These are phyloP conservation scores for Cyathus striatus DNA, from an alignment of 768 basidiomycete species.

Conservation along the genomic window DNA sequence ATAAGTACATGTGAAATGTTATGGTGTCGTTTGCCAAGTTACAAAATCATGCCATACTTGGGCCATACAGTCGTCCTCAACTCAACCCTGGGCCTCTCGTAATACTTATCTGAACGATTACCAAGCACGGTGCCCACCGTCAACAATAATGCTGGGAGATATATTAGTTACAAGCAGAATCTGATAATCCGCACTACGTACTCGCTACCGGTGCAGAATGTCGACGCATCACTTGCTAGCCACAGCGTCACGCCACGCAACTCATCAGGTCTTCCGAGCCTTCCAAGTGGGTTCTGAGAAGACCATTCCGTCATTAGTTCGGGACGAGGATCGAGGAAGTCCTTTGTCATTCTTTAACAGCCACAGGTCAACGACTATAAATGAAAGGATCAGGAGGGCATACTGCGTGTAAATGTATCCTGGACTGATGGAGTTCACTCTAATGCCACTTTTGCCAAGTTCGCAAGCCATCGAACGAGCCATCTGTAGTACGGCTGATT, in stretches of 20 bases:
- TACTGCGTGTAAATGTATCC: conserved; percentile 60
- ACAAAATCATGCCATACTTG: no score
- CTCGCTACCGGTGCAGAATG: conserved; percentile 73
- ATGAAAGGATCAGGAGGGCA: no score
- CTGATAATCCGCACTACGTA: conserved; percentile 14
- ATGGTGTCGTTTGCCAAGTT: no score
- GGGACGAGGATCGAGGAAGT: conserved; percentile 47
- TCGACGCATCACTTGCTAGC: conserved; percentile 64
- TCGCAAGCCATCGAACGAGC: conserved; percentile 74
- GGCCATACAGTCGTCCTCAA: no score
- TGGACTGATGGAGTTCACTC: conserved; percentile 69
- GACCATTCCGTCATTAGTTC: conserved; percentile 54
- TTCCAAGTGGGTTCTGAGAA: conserved; percentile 56
- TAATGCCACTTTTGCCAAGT: conserved; percentile 55
- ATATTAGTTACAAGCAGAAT: not conserved
- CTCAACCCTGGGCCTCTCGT: no score
- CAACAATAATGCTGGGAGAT: conserved; percentile 1
- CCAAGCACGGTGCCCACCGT: conserved; percentile 1
- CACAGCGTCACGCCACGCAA: conserved; percentile 61
- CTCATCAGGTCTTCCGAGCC: conserved; percentile 65
- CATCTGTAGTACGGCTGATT: conserved; percentile 76
- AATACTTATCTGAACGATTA: conserved; percentile 10
- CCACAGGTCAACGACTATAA: not conserved
- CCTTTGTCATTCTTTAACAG: conserved; percentile 50
- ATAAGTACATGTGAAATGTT: no score